Base-by-base conservation (phyloP, 257 asterid genomes). In the Datura wrightii region DNA sequence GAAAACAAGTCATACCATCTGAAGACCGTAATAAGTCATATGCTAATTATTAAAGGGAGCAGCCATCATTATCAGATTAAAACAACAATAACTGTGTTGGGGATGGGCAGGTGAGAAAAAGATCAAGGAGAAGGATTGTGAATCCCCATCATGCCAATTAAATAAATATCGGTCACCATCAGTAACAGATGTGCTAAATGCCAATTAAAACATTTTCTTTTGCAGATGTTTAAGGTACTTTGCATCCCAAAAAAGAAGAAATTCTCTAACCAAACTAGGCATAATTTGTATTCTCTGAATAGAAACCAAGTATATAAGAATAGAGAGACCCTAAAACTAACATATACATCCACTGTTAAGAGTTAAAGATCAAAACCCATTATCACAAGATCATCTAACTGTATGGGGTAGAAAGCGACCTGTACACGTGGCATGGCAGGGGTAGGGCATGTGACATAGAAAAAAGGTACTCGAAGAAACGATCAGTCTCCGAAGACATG, bases 51-150 rank as follows among this genome's bases (percentile, higher is more conserved):
- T 50, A 31, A 7, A 76, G 63, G 15, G 63, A 78, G 48, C 31
- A 78, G 34, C 34, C 63, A 14, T 34, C 63, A 53, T 8, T 31
- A 52, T 78, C 58, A 78, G 82, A 78, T 78, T 78, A 78, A 50
- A 52, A 78, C 31, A 78, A 50, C 62, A 76, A 13, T 31, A 50
- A 78, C 63, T 31, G 59, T 24, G 46, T 76, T 34, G 15, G 11
- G n/a, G 24, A 76, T 8, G 4, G 82, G 15, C 31, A 7, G 60
- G 60, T 48, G 44, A 24, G 7, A 3, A 50, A 48, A 74, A 42
- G 42, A 74, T 74, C 81, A 48, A 74, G 16, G 44, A 31, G 59
- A 74, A 13, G 82, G 62, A 50, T 52, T 48, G 60, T 10, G 80
- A 72, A 72, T 72, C 18, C 80, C 24, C 10, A 74, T 19, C 59